A percentile compares a stretch with the other conserved stretches of the same genome.
Evolutionary conservation across 2,329 filamentous ascomycete genomes (phyloP).

Genomic region (Aspergillus calidoustus): DNA sequence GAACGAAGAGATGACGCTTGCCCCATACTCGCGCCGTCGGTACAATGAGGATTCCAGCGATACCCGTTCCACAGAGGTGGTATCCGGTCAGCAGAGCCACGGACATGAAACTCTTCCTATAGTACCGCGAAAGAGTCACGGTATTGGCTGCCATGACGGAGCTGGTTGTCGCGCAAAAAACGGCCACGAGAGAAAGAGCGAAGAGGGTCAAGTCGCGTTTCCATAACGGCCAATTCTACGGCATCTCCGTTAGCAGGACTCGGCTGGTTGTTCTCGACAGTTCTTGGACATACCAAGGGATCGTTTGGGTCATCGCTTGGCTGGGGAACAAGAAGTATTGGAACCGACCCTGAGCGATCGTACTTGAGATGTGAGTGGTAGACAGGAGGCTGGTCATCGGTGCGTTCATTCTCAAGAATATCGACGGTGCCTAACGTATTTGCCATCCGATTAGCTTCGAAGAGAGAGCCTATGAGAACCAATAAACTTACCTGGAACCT

Average conservation of each 20-base stretch:
- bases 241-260: not conserved
- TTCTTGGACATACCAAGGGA: slow-evolving; percentile 63
- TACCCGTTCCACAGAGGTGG: slow-evolving; percentile 80
- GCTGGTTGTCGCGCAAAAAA: slow-evolving; percentile 82
- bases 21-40: slow-evolving; percentile 89
- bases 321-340: slow-evolving; percentile 85
- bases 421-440: slow-evolving; percentile 47
- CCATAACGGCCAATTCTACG: slow-evolving; percentile 83
- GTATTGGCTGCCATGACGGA: slow-evolving; percentile 90
- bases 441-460: not conserved
- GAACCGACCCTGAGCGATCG: slow-evolving; percentile 67
- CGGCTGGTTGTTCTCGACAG: not conserved
- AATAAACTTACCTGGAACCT: slow-evolving; percentile 70
- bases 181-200: slow-evolving; percentile 76
- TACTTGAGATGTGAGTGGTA: slow-evolving; percentile 65
- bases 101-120: slow-evolving; percentile 69
- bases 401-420: slow-evolving; percentile 66
- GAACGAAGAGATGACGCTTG: slow-evolving; percentile 83
- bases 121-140: slow-evolving; percentile 72
- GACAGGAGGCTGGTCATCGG: slow-evolving; percentile 34
- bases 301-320: slow-evolving; percentile 91
- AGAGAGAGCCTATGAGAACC: not conserved
- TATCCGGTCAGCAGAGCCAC: slow-evolving; percentile 85
- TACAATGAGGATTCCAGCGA: slow-evolving; percentile 83
- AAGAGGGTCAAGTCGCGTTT: slow-evolving; percentile 79